phyloP scores from a whole-genome alignment of 495 filamentous ascomycete genomes.

The Chlorociboria aeruginascens region DNA sequence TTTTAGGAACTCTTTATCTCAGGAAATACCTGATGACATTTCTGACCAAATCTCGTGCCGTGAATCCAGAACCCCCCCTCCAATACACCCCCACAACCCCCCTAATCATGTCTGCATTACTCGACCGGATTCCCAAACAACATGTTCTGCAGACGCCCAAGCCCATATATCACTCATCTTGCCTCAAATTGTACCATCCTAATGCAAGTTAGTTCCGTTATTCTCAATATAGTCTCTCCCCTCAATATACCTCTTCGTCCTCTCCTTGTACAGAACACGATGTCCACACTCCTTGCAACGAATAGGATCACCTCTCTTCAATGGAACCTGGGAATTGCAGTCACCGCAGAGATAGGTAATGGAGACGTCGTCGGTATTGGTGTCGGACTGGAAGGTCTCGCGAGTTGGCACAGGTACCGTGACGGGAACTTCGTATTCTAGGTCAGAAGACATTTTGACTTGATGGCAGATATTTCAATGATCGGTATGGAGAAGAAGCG shows the following conservation, averaged over 20 bases:
- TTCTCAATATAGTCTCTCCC: not conserved
- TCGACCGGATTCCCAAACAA: not conserved
- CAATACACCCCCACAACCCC: not conserved
- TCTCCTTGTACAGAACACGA: slow-evolving; percentile 92
- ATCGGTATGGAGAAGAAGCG: not conserved
- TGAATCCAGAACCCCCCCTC: not conserved
- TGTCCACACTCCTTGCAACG: slow-evolving; percentile 95
- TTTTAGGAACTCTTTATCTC: not conserved
- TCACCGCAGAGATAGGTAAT: slow-evolving; percentile 91
- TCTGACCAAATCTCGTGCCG: not conserved
- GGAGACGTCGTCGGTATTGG: slow-evolving; percentile 24
- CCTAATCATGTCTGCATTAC: not conserved
- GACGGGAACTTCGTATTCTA: slow-evolving; percentile 45
- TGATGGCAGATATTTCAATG: not conserved
- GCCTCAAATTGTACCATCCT: not conserved
- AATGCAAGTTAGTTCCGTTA: not conserved
- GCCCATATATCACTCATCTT: not conserved
- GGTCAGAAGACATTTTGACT: slow-evolving; percentile 43
- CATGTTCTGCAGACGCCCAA: not conserved
- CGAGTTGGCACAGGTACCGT: slow-evolving; percentile 13
- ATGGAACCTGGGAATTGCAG: slow-evolving; percentile 68
- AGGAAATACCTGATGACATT: not conserved
- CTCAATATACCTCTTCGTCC: slow-evolving; percentile 76
- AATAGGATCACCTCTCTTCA: slow-evolving; percentile 78
- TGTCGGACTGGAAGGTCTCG: slow-evolving; percentile 21